Base-by-base conservation (phyloP, 2,329 filamentous ascomycete genomes). In the Zymoseptoria pseudotritici region DNA sequence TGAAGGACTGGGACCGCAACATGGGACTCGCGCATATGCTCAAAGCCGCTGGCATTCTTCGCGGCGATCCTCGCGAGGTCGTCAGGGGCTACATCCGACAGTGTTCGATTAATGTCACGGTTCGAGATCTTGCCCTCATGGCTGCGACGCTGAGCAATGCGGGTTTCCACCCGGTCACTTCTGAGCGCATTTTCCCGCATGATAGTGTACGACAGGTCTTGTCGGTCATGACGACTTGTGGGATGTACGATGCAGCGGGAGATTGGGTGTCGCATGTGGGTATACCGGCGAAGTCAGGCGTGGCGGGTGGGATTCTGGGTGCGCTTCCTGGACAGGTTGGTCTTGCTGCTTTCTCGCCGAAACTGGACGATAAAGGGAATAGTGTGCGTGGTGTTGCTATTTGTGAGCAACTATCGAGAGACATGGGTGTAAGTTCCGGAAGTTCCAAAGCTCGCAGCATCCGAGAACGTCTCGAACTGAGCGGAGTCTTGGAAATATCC, bases 151-250 rank as follows among this genome's bases (percentile, higher is more conserved):
- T 77, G 9, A 69, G 70, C 64, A 77, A 77, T 57, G 73, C 67
- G 1, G 75, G 75, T 5, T 67, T 72, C 2, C 72, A 76, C 24
- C 75, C 75, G 1, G 57, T 69, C 5, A 73, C 70, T 0, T 68
- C 68, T 1, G 72, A 75, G 13, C 53, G 26, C 9, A 71, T 76
- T 11, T 76, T 77, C 10, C 72, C 74, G 0, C 72, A 73, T 3
- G 61, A 64, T 2, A 75, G 72, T 54, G 74, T 76, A 0, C 71
- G 75, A 7, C 75, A 77, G 52, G 73, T 77, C 0, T 67, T 77
- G 2, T 76, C 75, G 8, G 71, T 77, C 58, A 77, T 77, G 74
- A 76, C 75, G 0, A 77, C 75, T 0, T 77, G 75, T 51, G 74
- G 75, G 29, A 77, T 76, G 74, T 77, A 77, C 63, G 70, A 76